A percentile compares a stretch with the other conserved stretches of the same genome.
Evolutionary conservation across 2,329 filamentous ascomycete genomes (phyloP).

Genomic region (Coniella lustricola): DNA sequence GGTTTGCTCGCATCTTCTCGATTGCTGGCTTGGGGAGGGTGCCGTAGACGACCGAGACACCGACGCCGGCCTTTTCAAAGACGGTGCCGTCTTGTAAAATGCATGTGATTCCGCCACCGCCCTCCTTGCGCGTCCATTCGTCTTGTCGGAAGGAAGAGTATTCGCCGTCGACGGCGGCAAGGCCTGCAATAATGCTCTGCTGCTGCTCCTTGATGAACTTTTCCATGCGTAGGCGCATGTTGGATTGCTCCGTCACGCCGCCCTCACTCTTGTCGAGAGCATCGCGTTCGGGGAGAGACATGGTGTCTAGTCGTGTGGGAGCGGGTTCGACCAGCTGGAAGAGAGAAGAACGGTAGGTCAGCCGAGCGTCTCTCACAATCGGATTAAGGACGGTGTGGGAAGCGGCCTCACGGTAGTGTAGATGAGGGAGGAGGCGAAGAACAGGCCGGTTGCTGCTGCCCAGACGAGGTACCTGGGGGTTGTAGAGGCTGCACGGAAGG

Average conservation of each 20-base stretch:
- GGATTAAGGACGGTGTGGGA: not conserved
- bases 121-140: constrained; percentile 79
- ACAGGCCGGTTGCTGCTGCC: constrained; percentile 35
- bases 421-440: constrained; percentile 44
- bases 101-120: constrained; percentile 88
- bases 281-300: constrained; percentile 80
- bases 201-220: constrained; percentile 92
- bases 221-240: constrained; percentile 98
- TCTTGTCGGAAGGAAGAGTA: constrained; percentile 68
- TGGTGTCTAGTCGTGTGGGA: constrained; percentile 46
- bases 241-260: constrained; percentile 67
- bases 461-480: constrained; percentile 25
- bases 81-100: constrained; percentile 94
- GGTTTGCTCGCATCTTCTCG: constrained; percentile 86
- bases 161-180: constrained; percentile 73
- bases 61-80: constrained; percentile 96
- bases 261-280: constrained; percentile 71
- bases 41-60: constrained; percentile 91
- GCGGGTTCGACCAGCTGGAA: constrained; percentile 33
- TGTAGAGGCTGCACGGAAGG: constrained; percentile 22
- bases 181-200: constrained; percentile 72
- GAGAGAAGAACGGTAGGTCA: not conserved
- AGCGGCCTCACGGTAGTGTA: constrained; percentile 49
- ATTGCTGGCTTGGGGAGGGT: constrained; percentile 81
- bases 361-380: not conserved